Evolutionary conservation across 2,329 filamentous ascomycete genomes (phyloP).

Genomic region (Claviceps pazoutovae): DNA sequence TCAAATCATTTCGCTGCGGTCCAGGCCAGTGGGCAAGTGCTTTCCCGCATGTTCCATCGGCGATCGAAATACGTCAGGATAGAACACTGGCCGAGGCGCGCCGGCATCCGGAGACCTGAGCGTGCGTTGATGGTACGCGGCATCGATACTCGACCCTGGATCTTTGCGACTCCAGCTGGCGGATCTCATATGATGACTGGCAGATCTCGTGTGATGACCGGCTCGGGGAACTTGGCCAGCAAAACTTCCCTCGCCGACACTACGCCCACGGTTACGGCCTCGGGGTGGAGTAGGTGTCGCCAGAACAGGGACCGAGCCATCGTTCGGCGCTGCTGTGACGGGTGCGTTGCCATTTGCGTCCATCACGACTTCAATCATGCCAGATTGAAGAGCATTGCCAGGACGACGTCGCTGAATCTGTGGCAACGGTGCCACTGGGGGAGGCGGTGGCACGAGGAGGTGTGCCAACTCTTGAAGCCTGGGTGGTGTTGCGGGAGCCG

Average conservation of each 20-base stretch:
- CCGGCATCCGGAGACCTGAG: conserved; percentile 16
- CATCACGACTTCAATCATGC: conserved; percentile 53
- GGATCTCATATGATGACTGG: conserved; percentile 46
- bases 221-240: conserved; percentile 41
- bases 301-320: conserved; percentile 30
- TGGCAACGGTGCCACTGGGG: conserved; percentile 45
- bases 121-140: conserved; percentile 10
- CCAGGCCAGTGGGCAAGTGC: conserved; percentile 35
- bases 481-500: conserved; percentile 34
- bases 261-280: conserved; percentile 43
- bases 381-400: conserved; percentile 34
- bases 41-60: conserved; percentile 21
- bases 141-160: conserved; percentile 17
- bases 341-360: conserved; percentile 37
- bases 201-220: conserved; percentile 46
- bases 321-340: conserved; percentile 22
- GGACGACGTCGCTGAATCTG: conserved; percentile 26
- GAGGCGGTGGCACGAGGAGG: conserved; percentile 45
- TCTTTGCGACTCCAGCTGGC: conserved; percentile 42
- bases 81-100: conserved; percentile 22
- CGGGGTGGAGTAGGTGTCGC: conserved; percentile 29
- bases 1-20: conserved; percentile 42
- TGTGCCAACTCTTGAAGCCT: conserved; percentile 51
- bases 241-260: conserved; percentile 37
- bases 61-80: conserved; percentile 22